Conservation (phyloP, 2,329 filamentous ascomycete species). For the Elsinoe batatas region DNA sequence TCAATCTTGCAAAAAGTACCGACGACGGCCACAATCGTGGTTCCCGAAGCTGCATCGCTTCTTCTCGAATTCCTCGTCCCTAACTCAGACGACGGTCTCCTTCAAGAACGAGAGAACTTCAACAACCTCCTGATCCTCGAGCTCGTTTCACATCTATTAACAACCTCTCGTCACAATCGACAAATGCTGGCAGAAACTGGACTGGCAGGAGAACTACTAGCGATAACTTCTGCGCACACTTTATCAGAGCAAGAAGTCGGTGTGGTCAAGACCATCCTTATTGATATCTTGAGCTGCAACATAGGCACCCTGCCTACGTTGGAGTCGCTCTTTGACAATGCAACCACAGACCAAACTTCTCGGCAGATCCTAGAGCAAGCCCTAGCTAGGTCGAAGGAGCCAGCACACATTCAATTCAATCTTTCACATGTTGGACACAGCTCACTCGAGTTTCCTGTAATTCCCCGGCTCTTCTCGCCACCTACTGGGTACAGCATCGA, state of each 20-base stretch:
- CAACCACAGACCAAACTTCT: slow-evolving; percentile 41
- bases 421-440: slow-evolving; percentile 78
- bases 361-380: slow-evolving; percentile 65
- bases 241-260: not conserved
- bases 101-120: not conserved
- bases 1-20: not conserved
- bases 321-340: slow-evolving; percentile 53
- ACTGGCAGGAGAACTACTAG: not conserved
- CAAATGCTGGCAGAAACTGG: not conserved
- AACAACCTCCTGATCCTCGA: not conserved
- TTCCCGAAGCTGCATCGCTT: not conserved
- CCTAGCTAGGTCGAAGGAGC: slow-evolving; percentile 63
- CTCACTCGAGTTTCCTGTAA: slow-evolving; percentile 78
- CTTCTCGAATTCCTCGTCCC: not conserved
- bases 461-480: slow-evolving; percentile 79
- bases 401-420: slow-evolving; percentile 89
- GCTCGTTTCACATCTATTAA: not conserved
- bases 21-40: not conserved
- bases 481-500: slow-evolving; percentile 78
- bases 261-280: not conserved
- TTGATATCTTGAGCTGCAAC: not conserved
- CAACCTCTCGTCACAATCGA: not conserved
- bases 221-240: too few species aligned
- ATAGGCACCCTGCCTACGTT: slow-evolving; percentile 42
- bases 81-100: not conserved